phyloP scores from a whole-genome alignment of 2,329 filamentous ascomycete species.

The Beauveria varroae region DNA sequence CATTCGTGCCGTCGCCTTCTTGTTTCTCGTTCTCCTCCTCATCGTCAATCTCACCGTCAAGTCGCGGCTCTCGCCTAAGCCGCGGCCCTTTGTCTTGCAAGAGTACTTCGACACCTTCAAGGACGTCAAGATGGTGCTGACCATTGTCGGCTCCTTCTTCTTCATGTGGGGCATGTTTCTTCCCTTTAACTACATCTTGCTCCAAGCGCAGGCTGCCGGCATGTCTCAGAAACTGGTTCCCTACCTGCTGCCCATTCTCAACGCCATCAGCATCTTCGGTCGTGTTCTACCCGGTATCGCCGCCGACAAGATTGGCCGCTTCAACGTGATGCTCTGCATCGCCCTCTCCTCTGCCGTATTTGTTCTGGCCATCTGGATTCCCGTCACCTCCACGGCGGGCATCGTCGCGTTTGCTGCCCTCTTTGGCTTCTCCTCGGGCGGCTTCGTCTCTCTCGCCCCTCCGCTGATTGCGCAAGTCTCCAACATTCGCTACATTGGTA shows the following conservation, averaged over 20 bases:
- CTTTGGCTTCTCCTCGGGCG: conserved; percentile 63
- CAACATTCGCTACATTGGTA: conserved; percentile 61
- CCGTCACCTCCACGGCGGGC: conserved; percentile 42
- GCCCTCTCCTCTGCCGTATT: conserved; percentile 40
- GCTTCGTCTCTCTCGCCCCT: conserved; percentile 55
- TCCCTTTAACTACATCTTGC: conserved; percentile 45
- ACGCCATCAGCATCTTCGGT: conserved; percentile 43
- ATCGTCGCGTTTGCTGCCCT: conserved; percentile 59
- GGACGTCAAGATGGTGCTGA: conserved; percentile 37
- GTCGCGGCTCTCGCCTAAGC: conserved; percentile 38
- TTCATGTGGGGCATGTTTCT: conserved; percentile 49
- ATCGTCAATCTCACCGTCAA: conserved; percentile 30
- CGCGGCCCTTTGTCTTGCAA: conserved; percentile 33
- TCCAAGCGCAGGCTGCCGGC: conserved; percentile 38
- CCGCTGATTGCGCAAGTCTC: conserved; percentile 63
- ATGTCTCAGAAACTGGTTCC: conserved; percentile 33
- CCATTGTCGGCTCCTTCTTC: conserved; percentile 41
- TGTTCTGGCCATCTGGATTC: conserved; percentile 41
- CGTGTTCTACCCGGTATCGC: conserved; percentile 43
- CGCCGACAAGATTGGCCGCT: conserved; percentile 38
- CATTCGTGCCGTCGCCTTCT: conserved; percentile 39
- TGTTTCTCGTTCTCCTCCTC: conserved; percentile 32
- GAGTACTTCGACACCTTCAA: conserved; percentile 40
- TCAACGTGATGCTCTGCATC: conserved; percentile 44
- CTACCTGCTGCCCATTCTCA: conserved; percentile 51